Evolutionary conservation across 495 filamentous ascomycete genomes (phyloP), one percentile per base, ranked within the genome.

Genomic region (Tuber aestivum): DNA sequence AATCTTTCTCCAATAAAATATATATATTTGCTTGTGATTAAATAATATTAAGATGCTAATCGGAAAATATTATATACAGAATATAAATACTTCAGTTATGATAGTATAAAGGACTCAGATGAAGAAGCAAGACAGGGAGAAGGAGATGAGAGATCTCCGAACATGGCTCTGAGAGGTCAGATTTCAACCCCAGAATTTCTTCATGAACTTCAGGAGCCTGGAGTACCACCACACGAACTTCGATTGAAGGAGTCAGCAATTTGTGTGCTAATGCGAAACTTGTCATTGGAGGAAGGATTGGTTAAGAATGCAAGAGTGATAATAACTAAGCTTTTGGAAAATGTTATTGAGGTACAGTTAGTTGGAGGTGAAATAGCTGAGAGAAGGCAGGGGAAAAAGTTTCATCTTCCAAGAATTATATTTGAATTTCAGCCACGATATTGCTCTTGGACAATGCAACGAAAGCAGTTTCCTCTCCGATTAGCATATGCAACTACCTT

Each of bases 401-500:
- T 70, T 27, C 61, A 69, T 48, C 35, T 78, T 16, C 73, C 76
- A 7, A 18, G 68, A 41, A 78, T 78, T 14, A 27, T 44, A 27
- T 78, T 78, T 70, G 69, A 78, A 21, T 78, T 75, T 61, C 20
- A 75, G 27, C 74, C 69, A 18, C 1, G 12, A 35, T 50, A 20
- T 76, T 50, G 38, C 23, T 74, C 76, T 8, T 78, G 76, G 70
- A 72, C 69, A 37, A 44, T 78, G 38, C 45, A 76, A 35, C 18
- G 70, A 69, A 44, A 70, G 16, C 70, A 78, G 41, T 70, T 78
- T 41, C 74, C 76, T 20, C 65, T 78, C 23, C 48, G 69, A 42
- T 68, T 73, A 73, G 48, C 74, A 23, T 78, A 76, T 71, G 70
- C 74, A 23, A 74, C 74, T 40, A 76, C 74, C 0, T 78, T 76